Evolutionary conservation across 2,329 filamentous ascomycete species (phyloP).

Genomic region (Aspergillus sp.): DNA sequence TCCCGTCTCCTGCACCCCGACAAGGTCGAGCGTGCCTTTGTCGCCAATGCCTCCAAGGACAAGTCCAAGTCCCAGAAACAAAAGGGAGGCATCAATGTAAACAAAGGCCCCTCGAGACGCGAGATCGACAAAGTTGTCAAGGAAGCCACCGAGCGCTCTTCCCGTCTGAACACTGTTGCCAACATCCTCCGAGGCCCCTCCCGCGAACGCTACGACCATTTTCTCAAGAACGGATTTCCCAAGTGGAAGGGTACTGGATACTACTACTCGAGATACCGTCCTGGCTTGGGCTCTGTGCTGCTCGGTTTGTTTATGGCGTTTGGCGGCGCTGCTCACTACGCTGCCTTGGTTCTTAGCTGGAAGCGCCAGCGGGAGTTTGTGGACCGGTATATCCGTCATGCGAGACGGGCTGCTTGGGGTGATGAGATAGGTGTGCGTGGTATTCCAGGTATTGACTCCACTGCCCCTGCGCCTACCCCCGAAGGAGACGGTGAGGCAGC

Average conservation of each 20-base stretch:
- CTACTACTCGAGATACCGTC: constrained; percentile 92
- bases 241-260: constrained; percentile 96
- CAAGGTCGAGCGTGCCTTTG: constrained; percentile 82
- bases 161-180: constrained; percentile 74
- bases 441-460: constrained; percentile 59
- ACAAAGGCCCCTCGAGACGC: constrained; percentile 63
- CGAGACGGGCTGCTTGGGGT: constrained; percentile 82
- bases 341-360: constrained; percentile 77
- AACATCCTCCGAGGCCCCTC: constrained; percentile 75
- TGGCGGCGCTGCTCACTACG: constrained; percentile 81
- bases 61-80: constrained; percentile 46
- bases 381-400: constrained; percentile 83
- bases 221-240: constrained; percentile 86
- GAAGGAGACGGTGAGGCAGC: constrained; percentile 44
- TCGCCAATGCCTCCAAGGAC: constrained; percentile 58
- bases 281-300: constrained; percentile 79
- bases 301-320: constrained; percentile 72
- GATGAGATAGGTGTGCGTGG: constrained; percentile 61
- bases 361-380: constrained; percentile 88
- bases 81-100: constrained; percentile 58
- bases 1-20: constrained; percentile 81
- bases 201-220: constrained; percentile 89
- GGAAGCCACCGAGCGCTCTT: constrained; percentile 73
- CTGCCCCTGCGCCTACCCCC: constrained; percentile 35
- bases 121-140: constrained; percentile 76